A percentile compares a stretch with the other conserved stretches of the same genome.
Conservation (phyloP, 331 rosid genomes). For the Rhamnella rubrinervis region DNA sequence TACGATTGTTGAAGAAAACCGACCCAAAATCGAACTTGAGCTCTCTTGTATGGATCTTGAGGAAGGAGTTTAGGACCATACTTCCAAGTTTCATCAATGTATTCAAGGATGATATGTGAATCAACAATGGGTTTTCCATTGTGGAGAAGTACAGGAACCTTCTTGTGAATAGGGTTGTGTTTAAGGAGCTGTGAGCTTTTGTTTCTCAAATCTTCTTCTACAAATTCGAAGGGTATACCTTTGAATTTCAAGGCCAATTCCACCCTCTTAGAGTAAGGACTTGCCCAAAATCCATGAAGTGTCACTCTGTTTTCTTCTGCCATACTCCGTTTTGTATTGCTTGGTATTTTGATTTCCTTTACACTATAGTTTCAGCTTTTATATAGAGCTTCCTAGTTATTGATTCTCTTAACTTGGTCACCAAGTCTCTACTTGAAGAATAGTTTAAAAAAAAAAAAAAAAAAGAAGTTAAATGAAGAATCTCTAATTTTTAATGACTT, state of each 20-base stretch:
- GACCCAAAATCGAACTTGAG: constrained; percentile 27
- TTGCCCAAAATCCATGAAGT: constrained; percentile 20
- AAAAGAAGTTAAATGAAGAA: no score
- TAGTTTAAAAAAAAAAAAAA: background rate
- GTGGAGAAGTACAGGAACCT: constrained; percentile 23
- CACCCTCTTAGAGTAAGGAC: constrained; percentile 18
- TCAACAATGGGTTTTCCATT: constrained; percentile 24
- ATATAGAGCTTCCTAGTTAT: background rate
- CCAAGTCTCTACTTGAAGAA: background rate
- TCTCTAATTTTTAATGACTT: no score
- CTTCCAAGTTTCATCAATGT: constrained; percentile 24
- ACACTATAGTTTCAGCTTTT: no score
- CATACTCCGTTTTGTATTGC: background rate
- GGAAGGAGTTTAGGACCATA: constrained; percentile 12
- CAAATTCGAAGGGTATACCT: constrained; percentile 23
- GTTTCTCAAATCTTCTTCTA: constrained; percentile 28
- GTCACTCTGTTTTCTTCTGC: constrained; percentile 22
- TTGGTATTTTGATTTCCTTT: no score
- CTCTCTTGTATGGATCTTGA: constrained; percentile 21
- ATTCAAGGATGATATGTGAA: constrained; percentile 22
- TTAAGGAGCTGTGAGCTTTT: constrained; percentile 16
- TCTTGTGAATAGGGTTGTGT: constrained; percentile 19
- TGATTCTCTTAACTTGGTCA: background rate
- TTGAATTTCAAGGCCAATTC: constrained; percentile 12
- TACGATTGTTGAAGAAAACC: no score